Evolutionary conservation across 305 asterid genomes (phyloP).

Genomic region (Coffea humblotiana): DNA sequence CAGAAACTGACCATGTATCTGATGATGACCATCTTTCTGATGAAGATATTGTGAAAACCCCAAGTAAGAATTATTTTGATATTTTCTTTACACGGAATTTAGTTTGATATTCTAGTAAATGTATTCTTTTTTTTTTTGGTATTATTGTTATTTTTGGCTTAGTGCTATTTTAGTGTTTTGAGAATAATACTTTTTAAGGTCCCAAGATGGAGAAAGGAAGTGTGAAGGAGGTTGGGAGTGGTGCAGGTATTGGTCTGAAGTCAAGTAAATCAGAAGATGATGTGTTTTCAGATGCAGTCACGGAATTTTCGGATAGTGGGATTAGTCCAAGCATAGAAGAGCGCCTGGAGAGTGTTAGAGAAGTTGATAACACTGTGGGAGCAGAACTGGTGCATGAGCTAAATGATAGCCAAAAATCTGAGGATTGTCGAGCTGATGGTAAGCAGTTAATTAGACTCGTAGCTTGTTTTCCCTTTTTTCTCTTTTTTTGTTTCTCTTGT

Average conservation of each 20-base stretch:
- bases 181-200: slow-evolving; percentile 42
- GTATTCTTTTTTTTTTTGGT: background rate
- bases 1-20: slow-evolving; percentile 51
- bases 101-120: slow-evolving; percentile 2
- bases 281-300: slow-evolving; percentile 65
- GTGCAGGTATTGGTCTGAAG: slow-evolving; percentile 39
- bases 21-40: slow-evolving; percentile 55
- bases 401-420: slow-evolving; percentile 17
- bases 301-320: slow-evolving; percentile 68
- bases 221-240: slow-evolving; percentile 34
- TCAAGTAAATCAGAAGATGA: slow-evolving; percentile 68
- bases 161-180: background rate
- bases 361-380: slow-evolving; percentile 24
- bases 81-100: background rate
- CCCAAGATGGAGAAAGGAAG: slow-evolving; percentile 39
- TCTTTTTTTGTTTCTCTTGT: background rate
- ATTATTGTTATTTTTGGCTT: background rate
- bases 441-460: slow-evolving; percentile 11
- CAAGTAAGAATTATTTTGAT: slow-evolving; percentile 45
- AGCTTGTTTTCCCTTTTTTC: background rate
- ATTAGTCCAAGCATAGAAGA: slow-evolving; percentile 44
- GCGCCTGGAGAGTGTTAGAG: slow-evolving; percentile 29
- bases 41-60: slow-evolving; percentile 44
- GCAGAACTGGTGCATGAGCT: slow-evolving; percentile 38
- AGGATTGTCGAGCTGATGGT: slow-evolving; percentile 42